A percentile compares a stretch with the other conserved stretches of the same genome.
phyloP scores from a whole-genome alignment of 495 filamentous ascomycete genomes.

The Aspergillus cavernicola region DNA sequence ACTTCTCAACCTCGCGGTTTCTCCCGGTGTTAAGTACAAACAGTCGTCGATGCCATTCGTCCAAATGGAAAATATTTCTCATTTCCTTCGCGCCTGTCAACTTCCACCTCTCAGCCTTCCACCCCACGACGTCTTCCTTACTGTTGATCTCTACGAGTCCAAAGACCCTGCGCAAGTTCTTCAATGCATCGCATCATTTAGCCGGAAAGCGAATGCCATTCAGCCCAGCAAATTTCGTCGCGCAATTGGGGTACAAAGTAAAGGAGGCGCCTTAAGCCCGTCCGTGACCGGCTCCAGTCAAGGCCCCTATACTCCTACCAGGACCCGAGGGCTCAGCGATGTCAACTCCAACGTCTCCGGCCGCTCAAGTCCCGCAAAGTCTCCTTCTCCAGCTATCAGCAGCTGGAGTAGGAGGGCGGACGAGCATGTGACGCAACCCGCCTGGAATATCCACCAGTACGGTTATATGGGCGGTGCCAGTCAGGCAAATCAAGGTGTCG shows the following conservation, averaged over 20 bases:
- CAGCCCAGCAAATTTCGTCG: constrained; percentile 70
- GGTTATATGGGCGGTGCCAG: constrained; percentile 98
- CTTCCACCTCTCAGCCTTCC: constrained; percentile 78
- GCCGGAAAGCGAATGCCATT: constrained; percentile 73
- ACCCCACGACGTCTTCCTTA: constrained; percentile 93
- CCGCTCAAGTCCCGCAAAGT: constrained; percentile 60
- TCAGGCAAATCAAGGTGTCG: constrained; percentile 90
- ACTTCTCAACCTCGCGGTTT: constrained; percentile 77
- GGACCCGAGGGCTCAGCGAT: constrained; percentile 60
- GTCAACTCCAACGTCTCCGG: constrained; percentile 53
- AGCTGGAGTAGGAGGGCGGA: constrained; percentile 88
- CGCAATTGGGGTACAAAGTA: constrained; percentile 63
- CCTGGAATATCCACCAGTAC: constrained; percentile 99
- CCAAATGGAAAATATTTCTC: constrained; percentile 99
- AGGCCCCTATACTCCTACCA: constrained; percentile 32
- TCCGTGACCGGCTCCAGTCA: constrained; percentile 61
- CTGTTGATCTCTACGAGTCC: constrained; percentile 91
- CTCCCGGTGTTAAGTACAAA: constrained; percentile 75
- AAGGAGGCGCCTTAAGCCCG: constrained; percentile 60
- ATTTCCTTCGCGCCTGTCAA: constrained; percentile 88
- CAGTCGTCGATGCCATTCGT: constrained; percentile 92
- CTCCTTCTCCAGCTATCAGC: constrained; percentile 57
- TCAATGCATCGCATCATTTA: constrained; percentile 90
- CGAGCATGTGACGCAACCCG: constrained; percentile 74
- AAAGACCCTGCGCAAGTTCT: constrained; percentile 98